These are phyloP conservation scores for Ceratocystis destructans DNA, from an alignment of 2,329 filamentous ascomycete species.

Conservation along the genomic window DNA sequence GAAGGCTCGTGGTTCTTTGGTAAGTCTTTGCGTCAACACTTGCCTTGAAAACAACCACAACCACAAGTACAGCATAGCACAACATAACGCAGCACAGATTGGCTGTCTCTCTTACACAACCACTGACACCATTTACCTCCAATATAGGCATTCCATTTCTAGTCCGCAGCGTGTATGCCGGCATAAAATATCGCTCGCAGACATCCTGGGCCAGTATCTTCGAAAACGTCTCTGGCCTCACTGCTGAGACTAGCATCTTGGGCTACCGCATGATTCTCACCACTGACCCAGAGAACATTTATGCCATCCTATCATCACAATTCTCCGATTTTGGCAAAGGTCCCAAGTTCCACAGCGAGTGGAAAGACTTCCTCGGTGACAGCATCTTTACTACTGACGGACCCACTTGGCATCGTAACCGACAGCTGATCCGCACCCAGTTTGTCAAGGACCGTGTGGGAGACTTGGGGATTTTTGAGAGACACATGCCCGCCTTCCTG, in stretches of 20 bases:
- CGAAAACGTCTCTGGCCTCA: conserved; percentile 33
- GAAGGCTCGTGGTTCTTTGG: conserved; percentile 2
- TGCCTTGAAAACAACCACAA: too few relatives aligned
- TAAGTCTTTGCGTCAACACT: not conserved
- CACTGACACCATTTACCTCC: not conserved
- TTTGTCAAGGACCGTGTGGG: conserved; percentile 76
- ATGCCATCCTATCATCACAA: conserved; percentile 76
- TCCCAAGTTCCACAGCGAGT: conserved; percentile 57
- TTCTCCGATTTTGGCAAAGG: conserved; percentile 79
- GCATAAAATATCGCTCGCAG: conserved; percentile 41
- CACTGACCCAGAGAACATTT: conserved; percentile 76
- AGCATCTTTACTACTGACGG: conserved; percentile 73
- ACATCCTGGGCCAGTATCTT: conserved; percentile 48
- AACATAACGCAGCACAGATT: too few relatives aligned
- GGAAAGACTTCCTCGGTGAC: conserved; percentile 61
- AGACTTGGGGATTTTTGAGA: conserved; percentile 69
- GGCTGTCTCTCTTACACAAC: not conserved
- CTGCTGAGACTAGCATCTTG: conserved; percentile 44
- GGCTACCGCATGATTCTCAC: conserved; percentile 57
- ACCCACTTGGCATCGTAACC: conserved; percentile 60
- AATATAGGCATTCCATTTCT: conserved; percentile 49
- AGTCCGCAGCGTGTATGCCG: conserved; percentile 38
- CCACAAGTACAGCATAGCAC: too few relatives aligned
- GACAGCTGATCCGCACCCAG: conserved; percentile 73
- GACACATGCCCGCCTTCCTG: conserved; percentile 40